Percentiles rank a stretch among this genome's conserved stretches.
Conservation (phyloP, 1,284 basidiomycete species). For the Ceratobasidium sp. region DNA sequence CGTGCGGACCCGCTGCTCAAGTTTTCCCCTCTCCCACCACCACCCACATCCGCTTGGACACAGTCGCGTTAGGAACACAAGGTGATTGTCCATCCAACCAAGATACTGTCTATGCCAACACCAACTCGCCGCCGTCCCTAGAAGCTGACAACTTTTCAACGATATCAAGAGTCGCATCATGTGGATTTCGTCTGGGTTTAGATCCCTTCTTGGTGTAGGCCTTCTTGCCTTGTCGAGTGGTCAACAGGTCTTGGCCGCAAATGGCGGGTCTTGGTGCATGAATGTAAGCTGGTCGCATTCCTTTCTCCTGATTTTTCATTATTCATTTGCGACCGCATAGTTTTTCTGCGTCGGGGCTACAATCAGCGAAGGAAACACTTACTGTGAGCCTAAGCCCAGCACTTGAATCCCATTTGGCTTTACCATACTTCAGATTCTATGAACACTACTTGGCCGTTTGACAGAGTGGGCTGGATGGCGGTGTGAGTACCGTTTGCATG, state of each 20-base stretch:
- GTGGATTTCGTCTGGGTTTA: too few relatives aligned
- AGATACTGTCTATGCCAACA: too few relatives aligned
- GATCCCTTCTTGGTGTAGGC: background rate
- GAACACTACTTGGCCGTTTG: constrained; percentile 25
- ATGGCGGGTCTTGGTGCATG: constrained; percentile 11
- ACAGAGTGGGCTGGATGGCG: constrained; percentile 40
- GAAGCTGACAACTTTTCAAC: too few relatives aligned
- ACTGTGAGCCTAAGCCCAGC: background rate
- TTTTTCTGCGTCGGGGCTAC: constrained; percentile 4
- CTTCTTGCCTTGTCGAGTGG: background rate
- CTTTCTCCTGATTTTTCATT: background rate
- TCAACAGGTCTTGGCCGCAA: constrained; percentile 5
- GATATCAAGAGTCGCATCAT: too few relatives aligned
- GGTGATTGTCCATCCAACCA: too few relatives aligned
- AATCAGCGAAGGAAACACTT: constrained; percentile 9
- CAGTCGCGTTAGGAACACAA: too few relatives aligned
- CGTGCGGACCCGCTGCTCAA: too few relatives aligned
- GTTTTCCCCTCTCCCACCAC: too few relatives aligned
- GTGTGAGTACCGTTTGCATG: constrained; percentile 10
- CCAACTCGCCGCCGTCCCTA: too few relatives aligned
- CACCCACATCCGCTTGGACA: too few relatives aligned
- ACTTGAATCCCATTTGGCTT: background rate
- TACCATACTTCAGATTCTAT: constrained; percentile 23
- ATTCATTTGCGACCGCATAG: background rate
- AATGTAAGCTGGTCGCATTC: background rate